Evolutionary conservation across 345 rosid species (phyloP), one percentile per base, ranked within the genome.

Genomic region (Rhodamnia argentea): DNA sequence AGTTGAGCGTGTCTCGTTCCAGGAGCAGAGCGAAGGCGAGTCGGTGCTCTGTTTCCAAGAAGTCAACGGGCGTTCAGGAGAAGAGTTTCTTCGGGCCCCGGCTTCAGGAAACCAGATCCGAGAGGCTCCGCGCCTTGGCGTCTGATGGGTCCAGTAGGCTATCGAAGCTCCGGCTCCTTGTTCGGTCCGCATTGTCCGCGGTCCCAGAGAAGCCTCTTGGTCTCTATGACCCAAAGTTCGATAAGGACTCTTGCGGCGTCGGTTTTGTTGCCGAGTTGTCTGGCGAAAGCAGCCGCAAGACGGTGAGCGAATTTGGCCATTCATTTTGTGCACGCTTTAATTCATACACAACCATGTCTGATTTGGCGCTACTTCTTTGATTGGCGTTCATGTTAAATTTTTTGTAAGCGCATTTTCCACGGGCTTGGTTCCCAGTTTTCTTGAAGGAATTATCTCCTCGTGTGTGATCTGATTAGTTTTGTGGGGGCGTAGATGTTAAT

Each of bases 171-270:
- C 90, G 92, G 52, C 91, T 94, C 83, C 91, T 92, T 81, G 95
- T 95, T 23, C 91, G 92, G 23, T 93, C 98, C 3, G 90, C 98
- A 82, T 92, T 98, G 86, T 98, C 98, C 12, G 94, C 92, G 37
- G 95, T 92, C 44, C 99, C 99, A 52, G 98, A 94, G 91, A 96
- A 96, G 92, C 99, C 99, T 23, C 95, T 96, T 0, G 99, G 99
- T 58, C 96, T 98, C 1, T 98, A 98, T 75, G 98, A 98, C 88
- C 99, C 99, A 54, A 90, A 95, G 24, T 93, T 90, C 58, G 99
- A 98, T 87, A 98, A 96, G 92, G 99, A 98, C 88, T 96, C 99
- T 7, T 98, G 99, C 82, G 99, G 99, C 60, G 99, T 98, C 62
- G 99, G 99, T 70, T 98, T 98, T 44, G 99, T 96, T 3, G 99